Percentiles rank a stretch among this genome's conserved stretches.
phyloP scores from a whole-genome alignment of 805 yeast species.

The Sungouiozyma intestinalis region DNA sequence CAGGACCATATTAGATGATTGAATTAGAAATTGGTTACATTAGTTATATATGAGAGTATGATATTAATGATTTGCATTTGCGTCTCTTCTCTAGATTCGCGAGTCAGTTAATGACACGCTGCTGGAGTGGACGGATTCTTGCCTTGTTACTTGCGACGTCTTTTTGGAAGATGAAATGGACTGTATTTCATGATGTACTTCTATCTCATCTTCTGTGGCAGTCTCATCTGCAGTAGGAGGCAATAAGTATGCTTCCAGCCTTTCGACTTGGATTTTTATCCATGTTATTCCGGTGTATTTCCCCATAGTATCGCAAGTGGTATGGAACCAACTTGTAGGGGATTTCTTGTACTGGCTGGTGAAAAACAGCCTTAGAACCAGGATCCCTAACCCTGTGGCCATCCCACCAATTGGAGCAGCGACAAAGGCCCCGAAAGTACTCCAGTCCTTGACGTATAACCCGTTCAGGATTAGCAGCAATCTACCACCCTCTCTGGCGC shows the following conservation, averaged over 20 bases:
- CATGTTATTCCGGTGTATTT: slow-evolving; percentile 7
- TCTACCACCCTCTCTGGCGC: slow-evolving; percentile 67
- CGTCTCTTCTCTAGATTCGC: not conserved
- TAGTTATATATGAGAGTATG: not conserved
- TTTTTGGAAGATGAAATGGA: not conserved
- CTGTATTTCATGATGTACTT: not conserved
- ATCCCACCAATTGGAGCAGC: slow-evolving; percentile 81
- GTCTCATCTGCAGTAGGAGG: not conserved
- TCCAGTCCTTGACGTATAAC: slow-evolving; percentile 76
- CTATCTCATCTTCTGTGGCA: not conserved
- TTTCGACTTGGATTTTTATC: not conserved
- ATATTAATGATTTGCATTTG: too few species aligned
- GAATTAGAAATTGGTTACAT: too few species aligned
- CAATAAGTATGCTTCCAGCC: not conserved
- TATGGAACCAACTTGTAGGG: slow-evolving; percentile 4
- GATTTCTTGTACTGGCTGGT: slow-evolving; percentile 12
- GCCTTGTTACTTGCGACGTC: not conserved
- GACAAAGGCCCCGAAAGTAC: slow-evolving; percentile 89
- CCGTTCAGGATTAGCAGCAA: slow-evolving; percentile 72
- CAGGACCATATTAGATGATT: too few species aligned
- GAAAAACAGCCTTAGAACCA: slow-evolving; percentile 37
- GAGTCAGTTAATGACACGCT: not conserved
- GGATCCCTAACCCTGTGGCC: slow-evolving; percentile 41
- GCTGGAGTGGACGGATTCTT: not conserved
- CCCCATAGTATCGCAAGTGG: slow-evolving; percentile 4